Evolutionary conservation across 805 yeast genomes (phyloP), one percentile per base, ranked within the genome.

Genomic region (Jamesozyma piceae): DNA sequence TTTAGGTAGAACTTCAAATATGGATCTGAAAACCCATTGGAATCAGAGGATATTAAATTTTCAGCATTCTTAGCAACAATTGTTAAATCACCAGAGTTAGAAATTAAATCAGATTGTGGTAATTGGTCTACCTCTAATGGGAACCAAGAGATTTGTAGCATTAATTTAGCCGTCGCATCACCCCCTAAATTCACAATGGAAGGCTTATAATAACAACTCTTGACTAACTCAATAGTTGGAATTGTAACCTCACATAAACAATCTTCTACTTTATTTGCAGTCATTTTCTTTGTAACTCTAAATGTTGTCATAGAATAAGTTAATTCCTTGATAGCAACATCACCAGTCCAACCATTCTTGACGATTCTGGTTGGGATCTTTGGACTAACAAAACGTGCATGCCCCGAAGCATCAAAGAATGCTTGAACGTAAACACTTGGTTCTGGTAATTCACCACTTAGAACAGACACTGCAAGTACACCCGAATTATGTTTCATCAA

Each of bases 1-100:
- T 89, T 79, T 53, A 86, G 57, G 55, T 71, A 78, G 48, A 87
- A 72, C 54, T 78, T 75, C 46, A 78, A 72, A 60, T 79, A 90
- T 43, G 99, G 99, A 65, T 92, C 99, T 3, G 96, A 86, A 60
- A 83, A 82, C 39, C 97, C 97, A 52, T 81, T 82, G 26, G 84
- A 69, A 64, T 92, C 99, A n/a, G 89, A 94, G 13, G 95, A 73
- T 32, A 82, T 77, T 45, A 92, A 71, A 40, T 75, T 75, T 14
- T 72, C 72, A 2, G 92, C 97, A 38, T 71, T 68, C 36, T 79
- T 50, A 4, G 85, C 70, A 26, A 73, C 76, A 29, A 88, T 71
- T 19, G 69, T 71, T 50, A 90, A 63, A 24, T 66, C 67, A 60
- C 98, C 98, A 44, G 78, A 71, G 60, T 87, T 82, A 38, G 80